A percentile compares a stretch with the other conserved stretches of the same genome.
Conservation (phyloP, 768 basidiomycete genomes). For the Agaricus subrufescens region DNA sequence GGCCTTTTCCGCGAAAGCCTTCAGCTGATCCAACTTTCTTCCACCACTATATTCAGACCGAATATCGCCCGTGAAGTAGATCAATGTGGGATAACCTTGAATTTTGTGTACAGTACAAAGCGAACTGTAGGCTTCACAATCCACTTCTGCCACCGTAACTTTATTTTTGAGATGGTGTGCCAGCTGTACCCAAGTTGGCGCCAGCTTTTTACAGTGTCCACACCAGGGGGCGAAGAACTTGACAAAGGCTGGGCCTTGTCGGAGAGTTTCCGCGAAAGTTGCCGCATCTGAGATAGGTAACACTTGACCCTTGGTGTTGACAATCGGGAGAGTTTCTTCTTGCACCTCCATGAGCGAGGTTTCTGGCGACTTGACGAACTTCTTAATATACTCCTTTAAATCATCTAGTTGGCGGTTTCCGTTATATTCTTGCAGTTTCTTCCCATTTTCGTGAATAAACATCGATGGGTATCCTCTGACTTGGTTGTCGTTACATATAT, state of each 20-base stretch:
- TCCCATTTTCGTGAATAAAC: constrained; percentile 66
- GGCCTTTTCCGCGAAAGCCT: constrained; percentile 72
- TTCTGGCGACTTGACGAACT: constrained; percentile 25
- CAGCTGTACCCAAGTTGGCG: constrained; percentile 75
- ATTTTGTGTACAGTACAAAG: constrained; percentile 68
- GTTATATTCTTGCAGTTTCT: constrained; percentile 51
- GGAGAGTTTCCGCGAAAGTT: constrained; percentile 34
- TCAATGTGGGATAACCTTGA: constrained; percentile 78
- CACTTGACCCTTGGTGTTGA: constrained; percentile 35
- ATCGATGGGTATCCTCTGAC: constrained; percentile 75
- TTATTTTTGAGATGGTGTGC: constrained; percentile 65
- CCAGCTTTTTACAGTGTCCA: constrained; percentile 94
- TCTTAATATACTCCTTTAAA: constrained; percentile 51
- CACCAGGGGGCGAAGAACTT: constrained; percentile 95
- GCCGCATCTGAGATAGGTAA: constrained; percentile 24
- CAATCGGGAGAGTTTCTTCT: constrained; percentile 15
- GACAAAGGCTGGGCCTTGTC: constrained; percentile 43
- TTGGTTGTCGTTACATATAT: constrained; percentile 70
- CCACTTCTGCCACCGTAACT: constrained; percentile 78
- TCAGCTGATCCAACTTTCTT: constrained; percentile 66
- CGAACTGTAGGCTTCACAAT: constrained; percentile 74
- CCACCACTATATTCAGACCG: constrained; percentile 74
- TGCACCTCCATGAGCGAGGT: background rate
- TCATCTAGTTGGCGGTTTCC: constrained; percentile 48
- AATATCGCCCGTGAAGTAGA: constrained; percentile 55